These are phyloP conservation scores for Teratosphaeria zuluensis DNA, from an alignment of 2,329 filamentous ascomycete genomes.

Conservation along the genomic window DNA sequence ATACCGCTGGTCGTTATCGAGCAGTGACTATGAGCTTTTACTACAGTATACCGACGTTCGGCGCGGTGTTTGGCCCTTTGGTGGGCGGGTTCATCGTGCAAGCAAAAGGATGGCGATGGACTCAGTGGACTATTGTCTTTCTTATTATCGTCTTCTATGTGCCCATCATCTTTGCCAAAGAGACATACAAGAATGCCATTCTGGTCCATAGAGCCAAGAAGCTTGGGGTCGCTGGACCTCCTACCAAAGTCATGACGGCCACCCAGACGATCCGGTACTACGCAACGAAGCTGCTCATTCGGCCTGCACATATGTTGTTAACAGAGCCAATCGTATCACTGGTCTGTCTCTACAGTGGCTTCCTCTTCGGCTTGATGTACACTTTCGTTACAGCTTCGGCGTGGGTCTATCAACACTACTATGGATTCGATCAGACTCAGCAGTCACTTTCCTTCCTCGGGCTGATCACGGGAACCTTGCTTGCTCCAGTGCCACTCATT, in stretches of 20 bases:
- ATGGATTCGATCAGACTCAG: slow-evolving; percentile 18
- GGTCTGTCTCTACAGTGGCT: slow-evolving; percentile 32
- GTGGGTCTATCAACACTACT: slow-evolving; percentile 23
- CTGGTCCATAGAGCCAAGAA: slow-evolving; percentile 20
- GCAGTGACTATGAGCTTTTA: slow-evolving; percentile 20
- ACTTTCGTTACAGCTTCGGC: slow-evolving; percentile 32
- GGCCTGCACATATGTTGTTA: slow-evolving; percentile 28
- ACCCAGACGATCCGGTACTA: slow-evolving; percentile 12
- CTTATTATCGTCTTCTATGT: slow-evolving; percentile 22
- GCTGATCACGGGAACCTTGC: slow-evolving; percentile 14
- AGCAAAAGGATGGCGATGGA: slow-evolving; percentile 27
- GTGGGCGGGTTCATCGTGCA: slow-evolving; percentile 25
- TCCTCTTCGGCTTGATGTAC: slow-evolving; percentile 33
- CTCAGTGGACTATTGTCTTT: slow-evolving; percentile 24
- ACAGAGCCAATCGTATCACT: slow-evolving; percentile 34
- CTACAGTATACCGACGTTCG: slow-evolving; percentile 17
- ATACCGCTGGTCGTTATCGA: slow-evolving; percentile 20
- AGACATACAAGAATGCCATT: slow-evolving; percentile 27
- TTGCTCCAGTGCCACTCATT: slow-evolving; percentile 17
- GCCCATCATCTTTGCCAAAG: slow-evolving; percentile 17
- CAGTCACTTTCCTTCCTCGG: slow-evolving; percentile 28
- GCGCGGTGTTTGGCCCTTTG: slow-evolving; percentile 26
- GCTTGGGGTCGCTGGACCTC: slow-evolving; percentile 11
- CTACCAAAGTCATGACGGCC: slow-evolving; percentile 3
- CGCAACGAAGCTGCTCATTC: slow-evolving; percentile 15